Percentiles rank a stretch among this genome's conserved stretches.
phyloP scores from a whole-genome alignment of 2,329 filamentous ascomycete species.

The Hypomyces perniciosus region DNA sequence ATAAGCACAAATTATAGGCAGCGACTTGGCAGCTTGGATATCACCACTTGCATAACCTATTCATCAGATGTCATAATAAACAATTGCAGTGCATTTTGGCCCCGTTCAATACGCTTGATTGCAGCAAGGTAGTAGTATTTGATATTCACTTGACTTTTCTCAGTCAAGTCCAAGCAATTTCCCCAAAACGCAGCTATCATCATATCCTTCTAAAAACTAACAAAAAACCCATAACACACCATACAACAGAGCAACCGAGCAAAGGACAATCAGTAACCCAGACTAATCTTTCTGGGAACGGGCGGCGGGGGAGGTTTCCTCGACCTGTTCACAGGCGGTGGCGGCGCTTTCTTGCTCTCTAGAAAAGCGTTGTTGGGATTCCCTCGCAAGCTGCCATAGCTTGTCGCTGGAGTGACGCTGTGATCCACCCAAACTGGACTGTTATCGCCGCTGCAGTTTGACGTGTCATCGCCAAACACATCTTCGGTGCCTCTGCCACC shows the following conservation, averaged over 20 bases:
- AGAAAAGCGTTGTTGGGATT: conserved; percentile 27
- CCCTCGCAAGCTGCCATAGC: conserved; percentile 47
- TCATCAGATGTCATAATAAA: too few species aligned
- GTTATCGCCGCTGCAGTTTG: conserved; percentile 43
- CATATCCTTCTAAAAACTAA: background rate
- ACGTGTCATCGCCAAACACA: conserved; percentile 46
- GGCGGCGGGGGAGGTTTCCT: conserved; percentile 53
- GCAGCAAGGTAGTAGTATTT: too few species aligned
- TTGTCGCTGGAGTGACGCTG: conserved; percentile 51
- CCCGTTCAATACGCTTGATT: too few species aligned
- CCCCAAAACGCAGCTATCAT: too few species aligned
- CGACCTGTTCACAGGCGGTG: conserved; percentile 41
- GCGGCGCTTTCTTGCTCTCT: conserved; percentile 48
- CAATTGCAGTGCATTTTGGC: too few species aligned
- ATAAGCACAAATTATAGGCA: too few species aligned
- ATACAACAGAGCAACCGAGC: background rate
- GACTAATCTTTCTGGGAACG: conserved; percentile 34
- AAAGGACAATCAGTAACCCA: conserved; percentile 17
- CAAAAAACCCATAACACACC: background rate
- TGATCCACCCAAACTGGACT: conserved; percentile 47
- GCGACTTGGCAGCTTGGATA: too few species aligned
- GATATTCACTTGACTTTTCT: too few species aligned
- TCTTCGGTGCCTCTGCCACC: conserved; percentile 33
- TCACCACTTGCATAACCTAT: too few species aligned
- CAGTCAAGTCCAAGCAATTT: too few species aligned